These are phyloP conservation scores for Neurospora tetrasperma DNA, from an alignment of 495 filamentous ascomycete species.

Conservation along the genomic window DNA sequence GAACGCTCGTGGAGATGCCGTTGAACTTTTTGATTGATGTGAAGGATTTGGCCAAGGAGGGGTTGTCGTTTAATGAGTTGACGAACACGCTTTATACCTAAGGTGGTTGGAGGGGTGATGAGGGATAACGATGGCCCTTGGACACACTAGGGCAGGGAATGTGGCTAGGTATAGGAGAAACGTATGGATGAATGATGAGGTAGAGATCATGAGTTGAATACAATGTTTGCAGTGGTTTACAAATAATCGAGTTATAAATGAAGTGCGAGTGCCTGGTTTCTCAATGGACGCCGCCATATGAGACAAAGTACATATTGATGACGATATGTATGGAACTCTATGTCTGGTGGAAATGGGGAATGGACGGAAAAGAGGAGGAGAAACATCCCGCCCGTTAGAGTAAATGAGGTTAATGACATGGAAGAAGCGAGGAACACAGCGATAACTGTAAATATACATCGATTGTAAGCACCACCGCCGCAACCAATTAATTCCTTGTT, in stretches of 20 bases:
- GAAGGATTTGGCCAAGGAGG: conserved; percentile 80
- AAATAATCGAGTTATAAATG: not conserved
- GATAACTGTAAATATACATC: too few relatives aligned
- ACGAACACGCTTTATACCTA: conserved; percentile 81
- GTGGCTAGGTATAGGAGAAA: not conserved
- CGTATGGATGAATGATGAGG: not conserved
- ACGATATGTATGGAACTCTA: too few relatives aligned
- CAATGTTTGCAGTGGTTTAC: not conserved
- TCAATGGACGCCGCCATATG: too few relatives aligned
- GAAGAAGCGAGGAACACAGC: too few relatives aligned
- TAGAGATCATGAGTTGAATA: not conserved
- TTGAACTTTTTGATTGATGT: conserved; percentile 74
- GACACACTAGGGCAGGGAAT: not conserved
- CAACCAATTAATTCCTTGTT: too few relatives aligned
- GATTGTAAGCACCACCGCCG: too few relatives aligned
- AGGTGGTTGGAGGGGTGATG: not conserved
- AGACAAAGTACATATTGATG: too few relatives aligned
- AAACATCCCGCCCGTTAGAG: too few relatives aligned
- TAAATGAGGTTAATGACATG: too few relatives aligned
- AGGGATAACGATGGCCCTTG: not conserved
- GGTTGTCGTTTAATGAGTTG: conserved; percentile 65
- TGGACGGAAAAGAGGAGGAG: too few relatives aligned
- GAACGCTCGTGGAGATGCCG: conserved; percentile 86
- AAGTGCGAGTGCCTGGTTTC: not conserved
- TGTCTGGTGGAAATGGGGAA: too few relatives aligned